A percentile compares a stretch with the other conserved stretches of the same genome.
These are phyloP conservation scores for Priceomyces haplophilus DNA, from an alignment of 805 yeast genomes.

Conservation along the genomic window DNA sequence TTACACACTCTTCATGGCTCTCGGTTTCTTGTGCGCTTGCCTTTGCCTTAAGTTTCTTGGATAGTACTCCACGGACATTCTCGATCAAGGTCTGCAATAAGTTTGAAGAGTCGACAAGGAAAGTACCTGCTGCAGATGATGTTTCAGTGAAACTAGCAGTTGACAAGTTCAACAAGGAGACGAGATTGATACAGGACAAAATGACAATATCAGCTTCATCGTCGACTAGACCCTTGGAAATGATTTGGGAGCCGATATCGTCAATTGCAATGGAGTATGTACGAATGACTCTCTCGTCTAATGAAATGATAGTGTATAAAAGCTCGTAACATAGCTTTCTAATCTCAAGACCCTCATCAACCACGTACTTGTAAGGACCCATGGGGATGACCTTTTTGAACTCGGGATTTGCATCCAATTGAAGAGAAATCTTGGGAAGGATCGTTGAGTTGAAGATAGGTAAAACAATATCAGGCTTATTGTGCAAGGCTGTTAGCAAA, in stretches of 20 bases:
- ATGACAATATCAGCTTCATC: slow-evolving; percentile 58
- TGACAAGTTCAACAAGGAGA: slow-evolving; percentile 31
- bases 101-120: slow-evolving; percentile 1
- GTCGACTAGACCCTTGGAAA: slow-evolving; percentile 54
- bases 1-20: slow-evolving; percentile 46
- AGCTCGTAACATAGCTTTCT: slow-evolving; percentile 72
- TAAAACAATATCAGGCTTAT: slow-evolving; percentile 46
- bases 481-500: slow-evolving; percentile 57
- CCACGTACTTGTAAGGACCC: slow-evolving; percentile 83
- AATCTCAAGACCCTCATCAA: slow-evolving; percentile 73
- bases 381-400: slow-evolving; percentile 67
- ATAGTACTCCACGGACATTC: slow-evolving; percentile 28
- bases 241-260: slow-evolving; percentile 40
- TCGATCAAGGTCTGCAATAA: slow-evolving; percentile 1
- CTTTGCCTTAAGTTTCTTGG: slow-evolving; percentile 51
- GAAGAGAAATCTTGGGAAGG: slow-evolving; percentile 51
- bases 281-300: slow-evolving; percentile 21
- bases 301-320: slow-evolving; percentile 49
- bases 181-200: slow-evolving; percentile 44
- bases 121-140: neutral
- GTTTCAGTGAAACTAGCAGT: neutral
- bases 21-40: slow-evolving; percentile 70
- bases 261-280: slow-evolving; percentile 23
- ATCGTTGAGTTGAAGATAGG: slow-evolving; percentile 42
- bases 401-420: slow-evolving; percentile 52